A percentile compares a stretch with the other conserved stretches of the same genome.
These are phyloP conservation scores for Lolium multiflorum DNA, from an alignment of 176 grass and related monocot genomes.

Conservation along the genomic window DNA sequence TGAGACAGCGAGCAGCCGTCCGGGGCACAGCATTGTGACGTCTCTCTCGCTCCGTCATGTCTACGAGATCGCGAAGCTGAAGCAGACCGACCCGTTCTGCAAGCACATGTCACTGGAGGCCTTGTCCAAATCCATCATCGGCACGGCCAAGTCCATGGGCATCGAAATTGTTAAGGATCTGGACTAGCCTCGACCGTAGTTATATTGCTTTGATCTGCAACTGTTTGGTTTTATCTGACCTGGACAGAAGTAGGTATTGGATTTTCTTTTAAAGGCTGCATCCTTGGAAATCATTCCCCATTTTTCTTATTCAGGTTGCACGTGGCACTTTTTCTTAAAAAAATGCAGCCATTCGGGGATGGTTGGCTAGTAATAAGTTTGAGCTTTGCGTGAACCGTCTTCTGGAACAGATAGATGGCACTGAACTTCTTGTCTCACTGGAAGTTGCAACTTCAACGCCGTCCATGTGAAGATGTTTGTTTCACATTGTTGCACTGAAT, in stretches of 20 bases:
- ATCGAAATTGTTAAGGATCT: background rate
- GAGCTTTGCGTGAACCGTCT: background rate
- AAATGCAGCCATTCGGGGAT: background rate
- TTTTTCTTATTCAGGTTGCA: background rate
- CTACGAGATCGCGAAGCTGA: constrained; percentile 9
- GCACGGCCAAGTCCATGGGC: constrained; percentile 9
- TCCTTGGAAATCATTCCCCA: background rate
- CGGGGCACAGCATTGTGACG: background rate
- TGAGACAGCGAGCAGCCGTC: background rate
- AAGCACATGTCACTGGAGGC: constrained; percentile 16
- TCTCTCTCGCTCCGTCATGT: background rate
- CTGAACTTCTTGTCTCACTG: background rate
- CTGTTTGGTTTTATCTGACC: background rate
- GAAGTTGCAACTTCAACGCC: background rate
- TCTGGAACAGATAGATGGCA: background rate
- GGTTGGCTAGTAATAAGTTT: background rate
- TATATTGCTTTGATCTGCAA: background rate
- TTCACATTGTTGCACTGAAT: background rate
- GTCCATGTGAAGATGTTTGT: background rate
- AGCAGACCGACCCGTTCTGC: background rate
- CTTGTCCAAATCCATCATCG: constrained; percentile 25
- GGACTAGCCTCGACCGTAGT: background rate
- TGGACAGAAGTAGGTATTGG: background rate
- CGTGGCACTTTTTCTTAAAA: background rate
- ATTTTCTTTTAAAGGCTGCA: background rate